Percentiles rank a stretch among this genome's conserved stretches.
These are phyloP conservation scores for Alternaria longipes DNA, from an alignment of 2,329 filamentous ascomycete genomes.

Conservation along the genomic window DNA sequence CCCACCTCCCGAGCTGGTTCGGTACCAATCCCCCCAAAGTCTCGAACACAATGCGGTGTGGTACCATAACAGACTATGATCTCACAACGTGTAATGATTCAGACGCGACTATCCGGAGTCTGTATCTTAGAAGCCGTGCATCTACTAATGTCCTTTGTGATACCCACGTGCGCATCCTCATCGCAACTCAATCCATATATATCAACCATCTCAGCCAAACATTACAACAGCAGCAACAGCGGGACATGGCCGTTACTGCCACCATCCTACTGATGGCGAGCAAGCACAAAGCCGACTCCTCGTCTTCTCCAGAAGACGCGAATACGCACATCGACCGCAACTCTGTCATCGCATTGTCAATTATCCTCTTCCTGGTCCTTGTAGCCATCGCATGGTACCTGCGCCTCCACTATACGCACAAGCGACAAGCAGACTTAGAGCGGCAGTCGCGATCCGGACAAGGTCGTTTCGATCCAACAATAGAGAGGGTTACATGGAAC, in stretches of 20 bases:
- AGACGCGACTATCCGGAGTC: background rate
- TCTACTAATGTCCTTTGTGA: background rate
- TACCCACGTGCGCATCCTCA: background rate
- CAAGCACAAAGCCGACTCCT: background rate
- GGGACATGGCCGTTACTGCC: background rate
- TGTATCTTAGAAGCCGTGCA: background rate
- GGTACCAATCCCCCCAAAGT: slow-evolving; percentile 1
- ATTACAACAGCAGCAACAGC: background rate
- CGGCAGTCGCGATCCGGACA: background rate
- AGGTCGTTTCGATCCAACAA: background rate
- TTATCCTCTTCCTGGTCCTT: slow-evolving; percentile 8
- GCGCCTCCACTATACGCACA: background rate
- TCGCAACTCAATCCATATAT: background rate
- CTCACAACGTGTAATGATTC: background rate
- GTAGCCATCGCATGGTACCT: slow-evolving; percentile 1
- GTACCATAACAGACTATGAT: background rate
- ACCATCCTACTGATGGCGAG: background rate
- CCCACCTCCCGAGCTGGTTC: slow-evolving; percentile 13
- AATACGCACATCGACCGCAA: slow-evolving; percentile 15
- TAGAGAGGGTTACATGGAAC: background rate
- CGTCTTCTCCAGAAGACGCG: background rate
- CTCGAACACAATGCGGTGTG: background rate
- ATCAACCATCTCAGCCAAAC: background rate
- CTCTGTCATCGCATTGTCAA: slow-evolving; percentile 22
- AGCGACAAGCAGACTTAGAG: background rate